Evolutionary conservation across 805 yeast species (phyloP).

Genomic region (Blastobotrys parvus): DNA sequence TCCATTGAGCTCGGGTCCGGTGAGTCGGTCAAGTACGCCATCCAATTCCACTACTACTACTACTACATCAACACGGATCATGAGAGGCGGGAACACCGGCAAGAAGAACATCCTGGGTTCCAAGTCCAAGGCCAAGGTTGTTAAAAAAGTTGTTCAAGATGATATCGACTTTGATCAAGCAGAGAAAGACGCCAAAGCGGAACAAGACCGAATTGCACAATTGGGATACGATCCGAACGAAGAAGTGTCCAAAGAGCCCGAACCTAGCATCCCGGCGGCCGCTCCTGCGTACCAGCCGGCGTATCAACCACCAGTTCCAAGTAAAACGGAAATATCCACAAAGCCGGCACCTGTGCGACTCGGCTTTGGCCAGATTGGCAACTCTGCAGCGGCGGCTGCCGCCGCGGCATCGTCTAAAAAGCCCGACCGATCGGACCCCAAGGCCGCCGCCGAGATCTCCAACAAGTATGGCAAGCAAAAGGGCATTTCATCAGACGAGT

Average conservation of each 20-base stretch:
- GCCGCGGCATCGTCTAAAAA: constrained; percentile 38
- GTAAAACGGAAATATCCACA: constrained; percentile 2
- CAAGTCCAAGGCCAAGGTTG: constrained; percentile 21
- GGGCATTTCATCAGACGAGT: constrained; percentile 93
- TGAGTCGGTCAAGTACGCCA: constrained; percentile 15
- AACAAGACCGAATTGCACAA: constrained; percentile 53
- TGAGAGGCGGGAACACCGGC: constrained; percentile 7
- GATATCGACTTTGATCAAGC: constrained; percentile 56
- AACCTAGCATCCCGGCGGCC: constrained; percentile 2
- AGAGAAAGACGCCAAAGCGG: constrained; percentile 74
- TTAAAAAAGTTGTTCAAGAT: constrained; percentile 31
- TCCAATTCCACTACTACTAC: constrained; percentile 14
- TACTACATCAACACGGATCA: constrained; percentile 10
- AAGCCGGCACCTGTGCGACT: constrained; percentile 31
- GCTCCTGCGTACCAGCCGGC: constrained; percentile 1
- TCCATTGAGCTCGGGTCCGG: constrained; percentile 16
- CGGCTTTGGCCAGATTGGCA: constrained; percentile 84
- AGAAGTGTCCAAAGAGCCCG: constrained; percentile 8
- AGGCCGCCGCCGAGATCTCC: constrained; percentile 23
- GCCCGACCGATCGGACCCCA: constrained; percentile 7
- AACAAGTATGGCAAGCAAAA: constrained; percentile 77
- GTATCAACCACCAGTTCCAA: not conserved
- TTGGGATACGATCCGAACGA: constrained; percentile 37
- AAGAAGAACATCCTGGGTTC: constrained; percentile 27
- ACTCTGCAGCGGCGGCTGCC: constrained; percentile 4